Base-by-base conservation (phyloP, 768 basidiomycete genomes). In the Pholiota conissans region DNA sequence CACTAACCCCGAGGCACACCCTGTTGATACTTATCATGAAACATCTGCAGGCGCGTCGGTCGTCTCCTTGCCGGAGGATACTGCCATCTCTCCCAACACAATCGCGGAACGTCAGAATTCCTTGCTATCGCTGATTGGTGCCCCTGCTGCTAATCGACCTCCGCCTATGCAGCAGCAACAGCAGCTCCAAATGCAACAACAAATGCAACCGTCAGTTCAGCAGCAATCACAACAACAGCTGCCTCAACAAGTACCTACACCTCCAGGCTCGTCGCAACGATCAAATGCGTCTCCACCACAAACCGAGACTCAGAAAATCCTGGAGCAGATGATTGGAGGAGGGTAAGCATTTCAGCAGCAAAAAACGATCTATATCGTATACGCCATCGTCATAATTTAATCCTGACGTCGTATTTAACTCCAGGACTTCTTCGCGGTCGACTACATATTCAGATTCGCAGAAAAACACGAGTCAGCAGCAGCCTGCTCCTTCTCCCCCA, bases 261-360 rank as follows among this genome's bases (percentile, higher is more conserved):
- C 89, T 10, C 90, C 89, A 24, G 79, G 82, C 1, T 83, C 84
- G 10, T 79, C 82, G 16, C 77, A 80, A 60, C 72, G 84, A 66
- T 76, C 85, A 13, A 78, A 78, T 53, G 76, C 83, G 55, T 83
- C 84, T 22, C 81, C 84, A 3, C 75, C 81, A 11, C 82, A 79
- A 57, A 84, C 79, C 63, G 87, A 90, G 60, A 71, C 82, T 0
- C 88, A 90, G 56, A 90, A 91, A 73, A 77, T 93, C 63, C 73
- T 93, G 59, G 91, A 93, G 62, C 89, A 91, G 67, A 76, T 93
- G 58, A 90, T 93, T 85, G 78, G 85, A 56, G 87, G 89, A 91
- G 34, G 42, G 28, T 56, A 28, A 32, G 42, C 32, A 18, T 37
- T 13, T 48, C 39, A 10, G 14, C 20, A 18, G 8, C n/a, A 26